phyloP scores from a whole-genome alignment of 2,329 filamentous ascomycete genomes.

The Colletotrichum acutatum region DNA sequence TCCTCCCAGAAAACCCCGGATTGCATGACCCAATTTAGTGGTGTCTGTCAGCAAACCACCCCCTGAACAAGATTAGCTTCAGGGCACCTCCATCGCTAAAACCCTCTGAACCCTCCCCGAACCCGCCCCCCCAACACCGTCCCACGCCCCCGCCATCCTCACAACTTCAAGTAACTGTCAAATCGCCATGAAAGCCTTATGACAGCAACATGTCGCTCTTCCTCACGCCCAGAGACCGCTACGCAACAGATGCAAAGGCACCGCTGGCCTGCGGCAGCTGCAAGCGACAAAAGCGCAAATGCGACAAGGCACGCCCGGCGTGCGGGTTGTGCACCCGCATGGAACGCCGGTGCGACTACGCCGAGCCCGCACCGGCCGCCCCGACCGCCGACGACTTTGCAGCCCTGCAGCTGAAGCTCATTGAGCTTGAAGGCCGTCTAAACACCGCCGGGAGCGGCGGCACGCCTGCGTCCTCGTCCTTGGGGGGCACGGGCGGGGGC shows the following conservation, averaged over 20 bases:
- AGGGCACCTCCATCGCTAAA: not conserved
- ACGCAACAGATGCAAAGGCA: conserved; percentile 1
- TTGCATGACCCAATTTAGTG: not conserved
- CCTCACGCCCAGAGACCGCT: conserved; percentile 12
- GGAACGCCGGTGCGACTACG: conserved; percentile 54
- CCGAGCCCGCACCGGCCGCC: conserved; percentile 43
- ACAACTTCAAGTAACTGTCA: not conserved
- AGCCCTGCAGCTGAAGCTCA: conserved; percentile 48
- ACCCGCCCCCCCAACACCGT: too few relatives aligned
- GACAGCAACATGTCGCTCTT: not conserved
- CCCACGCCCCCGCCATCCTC: not conserved
- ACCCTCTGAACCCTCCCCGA: too few relatives aligned
- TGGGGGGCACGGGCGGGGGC: too few relatives aligned
- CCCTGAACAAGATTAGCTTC: not conserved
- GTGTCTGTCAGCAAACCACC: not conserved
- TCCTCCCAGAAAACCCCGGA: not conserved
- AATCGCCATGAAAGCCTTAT: not conserved
- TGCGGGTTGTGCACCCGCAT: conserved; percentile 59
- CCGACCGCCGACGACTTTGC: conserved; percentile 53
- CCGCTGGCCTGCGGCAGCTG: conserved; percentile 27
- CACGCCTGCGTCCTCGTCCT: not conserved
- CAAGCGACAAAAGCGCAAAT: conserved; percentile 59
- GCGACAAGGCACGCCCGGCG: conserved; percentile 59
- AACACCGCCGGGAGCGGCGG: conserved; percentile 27
- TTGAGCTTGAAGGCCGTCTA: conserved; percentile 51